Base-by-base conservation (phyloP, 2,329 filamentous ascomycete species). In the Pseudogymnoascus sp. region DNA sequence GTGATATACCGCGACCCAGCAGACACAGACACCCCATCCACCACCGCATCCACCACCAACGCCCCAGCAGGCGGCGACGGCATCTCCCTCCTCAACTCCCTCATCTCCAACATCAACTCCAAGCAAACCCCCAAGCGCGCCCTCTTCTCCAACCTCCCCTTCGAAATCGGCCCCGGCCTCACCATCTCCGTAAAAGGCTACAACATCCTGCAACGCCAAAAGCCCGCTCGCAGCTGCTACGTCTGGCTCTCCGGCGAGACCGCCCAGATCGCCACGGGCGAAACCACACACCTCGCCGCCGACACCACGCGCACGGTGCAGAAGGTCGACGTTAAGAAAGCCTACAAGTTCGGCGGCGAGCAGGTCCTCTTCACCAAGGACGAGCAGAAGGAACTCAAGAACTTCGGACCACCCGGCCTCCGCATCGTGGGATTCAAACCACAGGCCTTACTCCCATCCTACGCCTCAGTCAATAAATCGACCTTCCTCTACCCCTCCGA, bases 401-500 rank as follows among this genome's bases (percentile, higher is more conserved):
- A 90, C 68, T 96, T 96, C 70, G 93, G 93, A 2, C 82, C 89
- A 1, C 90, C 92, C 0, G 81, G 90, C 11, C 89, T 99, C 64
- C 88, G 92, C 4, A 89, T 99, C 68, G 89, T 99, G 64, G 95
- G 95, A 5, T 99, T 99, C 82, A 99, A 98, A 74, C 86, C 91
- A 6, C 80, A 90, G 28, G 85, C 84, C 1, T 79, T 85, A 71
- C 79, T 97, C 1, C 90, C 90, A 0, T 80, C 89, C 16, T 97
- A 93, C 92, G 90, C 92, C 1, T 92, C 90, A 36, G 81, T 90
- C 60, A 91, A 90, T 72, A 92, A 93, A 70, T 90, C 93, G 0
- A 91, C 87, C 0, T 99, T 97, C 75, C 90, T 99, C 65, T 98
- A 96, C 72, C 95, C 95, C 0, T 95, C 89, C 16, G 95, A 99